Evolutionary conservation across 2,329 filamentous ascomycete genomes (phyloP).

Genomic region (Metarhizium album): DNA sequence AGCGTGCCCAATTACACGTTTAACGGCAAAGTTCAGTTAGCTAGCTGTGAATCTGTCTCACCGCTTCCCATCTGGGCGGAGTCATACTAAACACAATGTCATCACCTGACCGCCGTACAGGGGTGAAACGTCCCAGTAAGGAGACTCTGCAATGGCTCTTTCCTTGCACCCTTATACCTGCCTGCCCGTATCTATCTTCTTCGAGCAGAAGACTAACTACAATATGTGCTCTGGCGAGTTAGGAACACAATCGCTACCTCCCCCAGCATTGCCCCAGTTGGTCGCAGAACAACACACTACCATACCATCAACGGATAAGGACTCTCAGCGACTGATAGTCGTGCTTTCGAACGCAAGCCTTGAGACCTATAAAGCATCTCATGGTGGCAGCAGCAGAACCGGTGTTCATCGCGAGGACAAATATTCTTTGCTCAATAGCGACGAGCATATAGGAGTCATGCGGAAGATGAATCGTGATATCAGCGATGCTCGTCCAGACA

Average conservation of each 20-base stretch:
- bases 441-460: slow-evolving; percentile 98
- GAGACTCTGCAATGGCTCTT: not conserved
- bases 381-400: slow-evolving; percentile 54
- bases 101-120: slow-evolving; percentile 28
- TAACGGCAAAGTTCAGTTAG: not conserved
- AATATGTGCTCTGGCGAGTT: not conserved
- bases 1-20: not conserved
- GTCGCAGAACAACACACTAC: slow-evolving; percentile 86
- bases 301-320: slow-evolving; percentile 78
- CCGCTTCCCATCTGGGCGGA: not conserved
- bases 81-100: slow-evolving; percentile 20
- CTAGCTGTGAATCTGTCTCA: not conserved
- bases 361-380: slow-evolving; percentile 90
- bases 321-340: slow-evolving; percentile 84
- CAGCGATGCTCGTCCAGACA: slow-evolving; percentile 92
- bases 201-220: not conserved
- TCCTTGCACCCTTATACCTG: too few relatives aligned
- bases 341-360: slow-evolving; percentile 95
- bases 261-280: slow-evolving; percentile 79
- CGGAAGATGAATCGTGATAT: slow-evolving; percentile 99
- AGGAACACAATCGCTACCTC: slow-evolving; percentile 93
- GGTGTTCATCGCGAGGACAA: slow-evolving; percentile 74
- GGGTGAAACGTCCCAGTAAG: slow-evolving; percentile 34
- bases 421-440: slow-evolving; percentile 94
- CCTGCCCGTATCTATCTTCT: too few relatives aligned